A percentile compares a stretch with the other conserved stretches of the same genome.
Evolutionary conservation across 345 rosid species (phyloP).

Genomic region (Reutealis trisperma): DNA sequence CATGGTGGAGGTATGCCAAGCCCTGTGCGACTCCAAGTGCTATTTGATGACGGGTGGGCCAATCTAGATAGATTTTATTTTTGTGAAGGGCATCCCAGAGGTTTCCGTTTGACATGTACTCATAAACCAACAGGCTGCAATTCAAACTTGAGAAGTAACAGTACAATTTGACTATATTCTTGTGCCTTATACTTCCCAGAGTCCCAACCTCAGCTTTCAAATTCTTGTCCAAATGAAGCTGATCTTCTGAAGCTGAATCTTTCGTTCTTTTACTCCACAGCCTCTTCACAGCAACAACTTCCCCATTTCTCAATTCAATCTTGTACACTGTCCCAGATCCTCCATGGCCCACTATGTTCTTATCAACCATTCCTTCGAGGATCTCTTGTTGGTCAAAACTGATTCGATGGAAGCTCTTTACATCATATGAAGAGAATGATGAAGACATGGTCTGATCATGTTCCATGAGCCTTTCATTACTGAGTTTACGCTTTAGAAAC

Average conservation of each 20-base stretch:
- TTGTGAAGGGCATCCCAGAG: slow-evolving; percentile 87
- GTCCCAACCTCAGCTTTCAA: slow-evolving; percentile 91
- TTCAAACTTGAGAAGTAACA: slow-evolving; percentile 74
- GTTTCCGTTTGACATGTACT: slow-evolving; percentile 91
- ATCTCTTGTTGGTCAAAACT: slow-evolving; percentile 74
- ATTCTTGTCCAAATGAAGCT: slow-evolving; percentile 47
- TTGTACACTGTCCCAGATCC: slow-evolving; percentile 85
- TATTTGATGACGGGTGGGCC: slow-evolving; percentile 87
- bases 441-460: slow-evolving; percentile 58
- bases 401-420: slow-evolving; percentile 84
- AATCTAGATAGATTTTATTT: slow-evolving; percentile 54
- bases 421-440: slow-evolving; percentile 67
- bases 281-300: slow-evolving; percentile 84
- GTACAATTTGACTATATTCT: slow-evolving; percentile 82
- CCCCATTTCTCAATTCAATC: slow-evolving; percentile 59
- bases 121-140: slow-evolving; percentile 73
- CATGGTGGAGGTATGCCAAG: slow-evolving; percentile 88
- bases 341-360: slow-evolving; percentile 87
- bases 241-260: slow-evolving; percentile 55
- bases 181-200: slow-evolving; percentile 80
- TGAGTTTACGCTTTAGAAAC: slow-evolving; percentile 53
- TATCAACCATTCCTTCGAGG: slow-evolving; percentile 63
- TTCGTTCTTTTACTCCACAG: slow-evolving; percentile 62
- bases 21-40: slow-evolving; percentile 95
- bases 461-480: slow-evolving; percentile 48